phyloP scores from a whole-genome alignment of 2,329 filamentous ascomycete genomes.

The Aspergillus phoenicis region DNA sequence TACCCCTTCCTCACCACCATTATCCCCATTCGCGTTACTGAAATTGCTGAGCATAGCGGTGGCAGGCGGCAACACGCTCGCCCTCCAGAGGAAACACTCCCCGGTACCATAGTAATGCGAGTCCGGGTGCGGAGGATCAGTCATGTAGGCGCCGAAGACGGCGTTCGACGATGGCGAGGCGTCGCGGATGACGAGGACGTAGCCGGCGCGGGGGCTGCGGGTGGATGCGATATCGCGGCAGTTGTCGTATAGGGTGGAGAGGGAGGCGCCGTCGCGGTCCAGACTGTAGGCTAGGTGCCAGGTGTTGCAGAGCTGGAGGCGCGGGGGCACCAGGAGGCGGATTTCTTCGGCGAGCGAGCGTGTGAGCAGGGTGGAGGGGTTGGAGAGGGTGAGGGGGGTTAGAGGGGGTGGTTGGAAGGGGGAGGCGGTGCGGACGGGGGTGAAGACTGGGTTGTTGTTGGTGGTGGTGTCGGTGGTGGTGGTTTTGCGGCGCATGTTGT shows the following conservation, averaged over 20 bases:
- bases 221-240: slow-evolving; percentile 65
- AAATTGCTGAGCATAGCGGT: neutral
- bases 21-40: slow-evolving; percentile 5
- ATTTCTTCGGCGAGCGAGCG: slow-evolving; percentile 86
- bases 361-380: slow-evolving; percentile 59
- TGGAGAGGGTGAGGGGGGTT: slow-evolving; percentile 70
- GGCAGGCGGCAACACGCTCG: slow-evolving; percentile 61
- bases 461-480: slow-evolving; percentile 5
- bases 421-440: slow-evolving; percentile 63
- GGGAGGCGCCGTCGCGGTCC: slow-evolving; percentile 85
- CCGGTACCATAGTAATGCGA: slow-evolving; percentile 92
- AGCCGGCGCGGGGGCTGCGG: slow-evolving; percentile 72
- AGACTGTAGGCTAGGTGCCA: slow-evolving; percentile 89
- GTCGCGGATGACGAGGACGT: slow-evolving; percentile 85
- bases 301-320: slow-evolving; percentile 81
- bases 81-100: slow-evolving; percentile 91
- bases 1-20: slow-evolving; percentile 5
- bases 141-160: slow-evolving; percentile 91
- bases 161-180: slow-evolving; percentile 46
- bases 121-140: slow-evolving; percentile 78
- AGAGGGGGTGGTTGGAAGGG: slow-evolving; percentile 88
- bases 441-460: slow-evolving; percentile 40
- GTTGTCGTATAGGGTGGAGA: slow-evolving; percentile 82
- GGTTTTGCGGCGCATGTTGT: slow-evolving; percentile 24
- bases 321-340: slow-evolving; percentile 79